These are phyloP conservation scores for Jacaranda mimosifolia DNA, from an alignment of 257 asterid genomes.

Conservation along the genomic window DNA sequence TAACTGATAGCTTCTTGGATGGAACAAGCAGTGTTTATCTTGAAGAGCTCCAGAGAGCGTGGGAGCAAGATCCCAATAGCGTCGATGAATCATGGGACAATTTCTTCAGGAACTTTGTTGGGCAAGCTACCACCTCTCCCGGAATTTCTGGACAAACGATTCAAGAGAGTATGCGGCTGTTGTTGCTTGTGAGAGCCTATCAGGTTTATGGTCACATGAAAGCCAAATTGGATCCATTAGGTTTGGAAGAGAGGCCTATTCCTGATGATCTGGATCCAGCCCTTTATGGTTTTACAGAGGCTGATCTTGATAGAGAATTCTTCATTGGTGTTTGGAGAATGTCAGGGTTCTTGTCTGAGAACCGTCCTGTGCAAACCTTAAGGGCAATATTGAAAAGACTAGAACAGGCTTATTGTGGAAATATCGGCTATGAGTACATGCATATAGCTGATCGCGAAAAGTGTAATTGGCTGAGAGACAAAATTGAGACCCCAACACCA, in stretches of 20 bases:
- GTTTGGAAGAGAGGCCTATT: conserved; percentile 70
- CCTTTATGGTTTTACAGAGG: conserved; percentile 80
- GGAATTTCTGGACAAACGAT: conserved; percentile 96
- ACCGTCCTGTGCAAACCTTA: conserved; percentile 89
- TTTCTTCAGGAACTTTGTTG: conserved; percentile 90
- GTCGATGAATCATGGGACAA: conserved; percentile 97
- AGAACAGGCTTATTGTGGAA: conserved; percentile 94
- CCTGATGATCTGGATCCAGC: conserved; percentile 84
- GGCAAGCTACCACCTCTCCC: conserved; percentile 86
- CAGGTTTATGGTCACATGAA: conserved; percentile 95
- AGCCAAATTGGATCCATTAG: conserved; percentile 87
- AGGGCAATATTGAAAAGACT: conserved; percentile 83
- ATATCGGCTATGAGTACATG: conserved; percentile 89
- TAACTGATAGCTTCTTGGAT: conserved; percentile 97
- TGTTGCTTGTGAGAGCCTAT: conserved; percentile 88
- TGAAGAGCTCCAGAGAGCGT: conserved; percentile 94
- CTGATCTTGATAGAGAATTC: conserved; percentile 95
- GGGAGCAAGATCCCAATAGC: conserved; percentile 92
- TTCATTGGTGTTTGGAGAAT: conserved; percentile 90
- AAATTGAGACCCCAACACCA: conserved; percentile 88
- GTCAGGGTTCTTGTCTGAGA: conserved; percentile 88
- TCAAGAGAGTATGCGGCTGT: conserved; percentile 88
- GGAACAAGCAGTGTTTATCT: conserved; percentile 96
- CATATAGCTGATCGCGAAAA: conserved; percentile 87
- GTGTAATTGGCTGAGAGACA: conserved; percentile 94